Evolutionary conservation across 2,329 filamentous ascomycete genomes (phyloP), one percentile per base, ranked within the genome.

Genomic region (Botrytis paeoniae): DNA sequence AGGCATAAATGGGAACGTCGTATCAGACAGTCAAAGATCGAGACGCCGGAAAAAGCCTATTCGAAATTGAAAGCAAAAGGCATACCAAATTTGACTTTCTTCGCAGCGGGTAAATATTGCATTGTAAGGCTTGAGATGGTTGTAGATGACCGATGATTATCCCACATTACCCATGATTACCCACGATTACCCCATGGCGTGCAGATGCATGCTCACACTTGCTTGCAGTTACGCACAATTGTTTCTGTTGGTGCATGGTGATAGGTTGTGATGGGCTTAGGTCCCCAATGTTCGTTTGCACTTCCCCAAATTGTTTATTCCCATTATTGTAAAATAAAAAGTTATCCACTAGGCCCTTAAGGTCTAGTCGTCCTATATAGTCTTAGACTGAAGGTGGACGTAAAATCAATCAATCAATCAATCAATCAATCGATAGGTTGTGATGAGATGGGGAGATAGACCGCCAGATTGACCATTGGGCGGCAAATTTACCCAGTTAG

Each of bases 231-330:
- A 20, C 39, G 69, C 65, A 51, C 57, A 54, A 22, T 18, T 63
- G 41, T 32, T 48, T 37, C 14, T 37, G 35, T 71, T 63, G 41
- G 61, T 51, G 68, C 41, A 62, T 48, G 37, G 45, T 75, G 75
- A 73, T 75, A 71, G 64, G 66, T 73, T 71, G 41, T 66, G 71
- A 60, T 16, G 43, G n/a, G n/a, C n/a, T n/a, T n/a, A n/a, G n/a
- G n/a, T n/a, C n/a, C n/a, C n/a, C n/a, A n/a, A n/a, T n/a, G n/a
- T n/a, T n/a, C n/a, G n/a, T n/a, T n/a, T n/a, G n/a, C n/a, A n/a
- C n/a, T n/a, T n/a, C n/a, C n/a, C n/a, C n/a, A n/a, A n/a, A n/a
- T n/a, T n/a, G n/a, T n/a, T n/a, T n/a, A n/a, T n/a, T n/a, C n/a
- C n/a, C n/a, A n/a, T n/a, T n/a, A n/a, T n/a, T n/a, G n/a, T n/a